Evolutionary conservation across 345 rosid genomes (phyloP).

Genomic region (Arabis hirsuta): DNA sequence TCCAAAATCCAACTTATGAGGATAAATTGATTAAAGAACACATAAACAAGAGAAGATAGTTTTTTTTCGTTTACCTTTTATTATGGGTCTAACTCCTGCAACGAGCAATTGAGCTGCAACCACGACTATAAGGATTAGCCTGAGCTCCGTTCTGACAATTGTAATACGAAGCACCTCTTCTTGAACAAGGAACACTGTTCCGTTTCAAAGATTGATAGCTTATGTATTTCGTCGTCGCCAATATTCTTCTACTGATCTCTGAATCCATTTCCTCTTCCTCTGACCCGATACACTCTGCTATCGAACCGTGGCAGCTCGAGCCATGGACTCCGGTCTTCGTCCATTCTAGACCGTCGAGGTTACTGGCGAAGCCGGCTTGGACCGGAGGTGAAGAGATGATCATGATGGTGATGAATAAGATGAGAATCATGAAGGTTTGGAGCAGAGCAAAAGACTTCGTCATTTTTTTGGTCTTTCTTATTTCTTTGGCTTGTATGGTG

Average conservation of each 20-base stretch:
- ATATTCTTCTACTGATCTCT: constrained; percentile 66
- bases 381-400: constrained; percentile 27
- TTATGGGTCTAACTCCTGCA: constrained; percentile 55
- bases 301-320: constrained; percentile 57
- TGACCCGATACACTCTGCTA: constrained; percentile 57
- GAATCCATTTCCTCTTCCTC: constrained; percentile 59
- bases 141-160: constrained; percentile 76
- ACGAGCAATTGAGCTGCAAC: constrained; percentile 72
- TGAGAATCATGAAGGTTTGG: constrained; percentile 38
- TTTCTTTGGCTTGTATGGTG: constrained; percentile 7
- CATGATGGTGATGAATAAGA: constrained; percentile 28
- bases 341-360: constrained; percentile 53
- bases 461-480: constrained; percentile 46
- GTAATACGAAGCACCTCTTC: constrained; percentile 83
- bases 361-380: constrained; percentile 41
- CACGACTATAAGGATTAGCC: constrained; percentile 82
- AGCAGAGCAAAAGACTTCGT: constrained; percentile 43
- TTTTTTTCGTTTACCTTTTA: not conserved
- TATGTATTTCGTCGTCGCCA: constrained; percentile 68
- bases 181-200: constrained; percentile 76
- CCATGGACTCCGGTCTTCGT: constrained; percentile 23
- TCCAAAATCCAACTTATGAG: constrained; percentile 7
- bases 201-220: constrained; percentile 75
- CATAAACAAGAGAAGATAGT: constrained; percentile 17
- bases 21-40: constrained; percentile 1